Evolutionary conservation across 495 filamentous ascomycete species (phyloP), one percentile per base, ranked within the genome.

Genomic region (Annulohypoxylon stygium): DNA sequence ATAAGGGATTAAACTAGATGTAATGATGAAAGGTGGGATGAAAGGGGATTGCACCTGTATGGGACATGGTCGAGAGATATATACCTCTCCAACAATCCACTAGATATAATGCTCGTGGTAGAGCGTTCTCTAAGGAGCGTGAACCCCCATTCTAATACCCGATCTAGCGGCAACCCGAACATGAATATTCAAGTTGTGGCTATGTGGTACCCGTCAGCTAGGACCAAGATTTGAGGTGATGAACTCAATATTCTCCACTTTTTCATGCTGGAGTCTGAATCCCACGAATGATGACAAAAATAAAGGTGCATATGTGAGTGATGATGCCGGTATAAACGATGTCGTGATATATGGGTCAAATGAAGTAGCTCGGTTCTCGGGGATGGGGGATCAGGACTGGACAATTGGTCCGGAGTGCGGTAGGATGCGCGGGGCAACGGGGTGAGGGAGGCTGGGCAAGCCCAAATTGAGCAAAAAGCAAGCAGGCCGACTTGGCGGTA

Each of bases 291-390:
- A 54, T 14, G 54, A 18, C 36, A 64, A 23, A 6, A 41, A 34
- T 14, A 55, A 65, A 18, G 25, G 26, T 26, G 65, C 2, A 61
- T 45, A 5, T 12, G 25, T 61, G 34, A 18, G 16, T n/a, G 12
- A 54, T 39, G 30, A 55, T 43, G 65, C 18, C 30, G 60, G 65
- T 73, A 66, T 69, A 30, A 69, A 69, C 25, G 65, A 73, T 73
- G 70, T 69, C 70, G 70, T 73, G 70, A 53, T 69, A 26, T 30
- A 59, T 18, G 26, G 70, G 65, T 37, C 5, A 43, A 55, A 69
- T 67, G 65, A 69, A 51, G 39, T 57, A 64, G 45, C 16, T 74
- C 66, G 71, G 71, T 59, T 74, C 61, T 74, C 61, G 71, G 71
- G 66, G 33, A 45, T n/a, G 61, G 41, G 54, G 7, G 67, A 67